A percentile compares a stretch with the other conserved stretches of the same genome.
phyloP scores from a whole-genome alignment of 257 asterid genomes.

The Rehmannia glutinosa region DNA sequence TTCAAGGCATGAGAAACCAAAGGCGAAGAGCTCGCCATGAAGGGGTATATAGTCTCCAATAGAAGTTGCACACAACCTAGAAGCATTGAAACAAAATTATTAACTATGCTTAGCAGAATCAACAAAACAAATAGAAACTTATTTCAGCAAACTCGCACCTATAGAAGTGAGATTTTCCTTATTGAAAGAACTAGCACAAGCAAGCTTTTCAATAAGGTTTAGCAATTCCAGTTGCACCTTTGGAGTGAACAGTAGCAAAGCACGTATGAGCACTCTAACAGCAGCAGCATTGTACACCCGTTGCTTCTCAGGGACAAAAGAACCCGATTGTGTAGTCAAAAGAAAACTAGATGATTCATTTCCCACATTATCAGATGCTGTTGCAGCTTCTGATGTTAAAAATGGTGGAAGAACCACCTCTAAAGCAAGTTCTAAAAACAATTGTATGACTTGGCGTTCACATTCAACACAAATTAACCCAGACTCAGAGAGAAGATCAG shows the following conservation, averaged over 20 bases:
- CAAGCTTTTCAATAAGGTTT: constrained; percentile 76
- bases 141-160: constrained; percentile 52
- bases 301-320: constrained; percentile 65
- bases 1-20: constrained; percentile 76
- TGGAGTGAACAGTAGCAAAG: constrained; percentile 81
- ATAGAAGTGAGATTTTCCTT: constrained; percentile 93
- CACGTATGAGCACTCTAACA: constrained; percentile 77
- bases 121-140: constrained; percentile 8
- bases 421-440: constrained; percentile 88
- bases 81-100: constrained; percentile 18
- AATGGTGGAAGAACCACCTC: constrained; percentile 90
- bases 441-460: constrained; percentile 88
- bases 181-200: constrained; percentile 81
- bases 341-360: constrained; percentile 57
- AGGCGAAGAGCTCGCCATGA: constrained; percentile 74
- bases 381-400: constrained; percentile 53
- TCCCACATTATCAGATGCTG: constrained; percentile 33
- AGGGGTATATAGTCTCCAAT: constrained; percentile 86
- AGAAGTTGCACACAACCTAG: constrained; percentile 97
- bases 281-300: constrained; percentile 92
- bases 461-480: constrained; percentile 84
- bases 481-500: constrained; percentile 86
- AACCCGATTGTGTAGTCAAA: constrained; percentile 63
- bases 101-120: constrained; percentile 10
- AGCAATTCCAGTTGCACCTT: constrained; percentile 92